phyloP scores from a whole-genome alignment of 371 early-diverging fungal species.

The Mortierella sp. region DNA sequence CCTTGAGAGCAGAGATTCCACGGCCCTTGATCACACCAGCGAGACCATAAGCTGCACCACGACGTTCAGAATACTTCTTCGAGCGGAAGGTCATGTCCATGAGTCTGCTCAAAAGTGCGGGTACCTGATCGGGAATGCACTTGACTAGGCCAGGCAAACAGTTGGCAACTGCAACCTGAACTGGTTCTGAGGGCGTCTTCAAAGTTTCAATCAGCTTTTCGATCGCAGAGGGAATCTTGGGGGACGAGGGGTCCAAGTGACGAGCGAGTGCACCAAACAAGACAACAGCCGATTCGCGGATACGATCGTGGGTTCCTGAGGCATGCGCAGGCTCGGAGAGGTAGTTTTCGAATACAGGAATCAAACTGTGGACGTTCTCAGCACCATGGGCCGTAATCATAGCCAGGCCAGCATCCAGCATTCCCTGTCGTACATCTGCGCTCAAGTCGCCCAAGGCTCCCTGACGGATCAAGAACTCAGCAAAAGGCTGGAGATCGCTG shows the following conservation, averaged over 20 bases:
- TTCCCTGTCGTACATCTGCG: slow-evolving; percentile 80
- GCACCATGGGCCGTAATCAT: slow-evolving; percentile 81
- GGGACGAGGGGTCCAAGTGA: slow-evolving; percentile 79
- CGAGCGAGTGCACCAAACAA: slow-evolving; percentile 92
- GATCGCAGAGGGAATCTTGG: slow-evolving; percentile 83
- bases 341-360: slow-evolving; percentile 83
- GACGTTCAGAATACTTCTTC: slow-evolving; percentile 87
- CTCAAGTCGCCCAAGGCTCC: slow-evolving; percentile 90
- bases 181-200: slow-evolving; percentile 94
- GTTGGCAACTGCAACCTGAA: slow-evolving; percentile 93
- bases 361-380: slow-evolving; percentile 69
- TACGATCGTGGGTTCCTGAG: slow-evolving; percentile 77
- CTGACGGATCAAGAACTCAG: slow-evolving; percentile 81
- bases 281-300: slow-evolving; percentile 93
- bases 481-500: slow-evolving; percentile 65
- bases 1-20: slow-evolving; percentile 89
- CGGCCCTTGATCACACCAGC: slow-evolving; percentile 96
- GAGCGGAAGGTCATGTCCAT: slow-evolving; percentile 76
- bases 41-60: slow-evolving; percentile 96
- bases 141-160: slow-evolving; percentile 95
- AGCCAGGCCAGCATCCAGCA: slow-evolving; percentile 90
- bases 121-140: slow-evolving; percentile 70
- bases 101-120: slow-evolving; percentile 71
- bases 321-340: slow-evolving; percentile 70
- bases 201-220: slow-evolving; percentile 89